Base-by-base conservation (phyloP, 495 filamentous ascomycete genomes). In the Aspergillus mulundensis region DNA sequence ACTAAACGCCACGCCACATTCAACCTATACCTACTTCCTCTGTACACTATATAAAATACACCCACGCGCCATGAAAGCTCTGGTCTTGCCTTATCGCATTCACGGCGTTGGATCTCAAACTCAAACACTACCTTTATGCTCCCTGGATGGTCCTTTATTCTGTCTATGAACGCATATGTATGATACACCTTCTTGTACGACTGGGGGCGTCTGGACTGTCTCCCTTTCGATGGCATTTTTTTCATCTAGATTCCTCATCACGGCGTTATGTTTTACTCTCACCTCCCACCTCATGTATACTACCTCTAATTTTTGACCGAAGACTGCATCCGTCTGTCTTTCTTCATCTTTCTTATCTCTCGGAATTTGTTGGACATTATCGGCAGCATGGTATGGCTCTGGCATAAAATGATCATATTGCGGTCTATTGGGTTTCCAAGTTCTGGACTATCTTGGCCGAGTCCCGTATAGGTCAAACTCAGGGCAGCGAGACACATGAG, bases 11-110 rank as follows among this genome's bases (percentile, higher is more conserved):
- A 41, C n/a, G 24, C 2, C 20, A n/a, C 15, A 10, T 39, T 34
- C 32, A 7, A 21, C 19, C 32, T 18, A 39, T 41, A 41, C 49
- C 12, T 24, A 36, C 65, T 63, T 55, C 61, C 54, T 65, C 64
- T 77, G 72, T 77, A 77, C 68, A 67, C 73, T 75, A 77, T 71
- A 65, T 67, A 67, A 72, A 66, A 70, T 65, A 53, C 67, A 41
- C 70, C 24, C 62, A 63, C 66, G 63, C 61, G 16, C 50, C 41
- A 68, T 56, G 66, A 67, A 60, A 54, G 63, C 25, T 28, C 8
- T 28, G 62, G 61, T 61, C 21, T 53, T 25, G 20, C 34, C 30
- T 45, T 40, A 39, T 57, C 53, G 54, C 57, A 62, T 60, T 62
- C 60, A 59, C 62, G 14, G 40, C 48, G 28, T 28, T n/a, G n/a